Evolutionary conservation across 257 asterid genomes (phyloP), one percentile per base, ranked within the genome.

Genomic region (Solanum lycopersicoides): DNA sequence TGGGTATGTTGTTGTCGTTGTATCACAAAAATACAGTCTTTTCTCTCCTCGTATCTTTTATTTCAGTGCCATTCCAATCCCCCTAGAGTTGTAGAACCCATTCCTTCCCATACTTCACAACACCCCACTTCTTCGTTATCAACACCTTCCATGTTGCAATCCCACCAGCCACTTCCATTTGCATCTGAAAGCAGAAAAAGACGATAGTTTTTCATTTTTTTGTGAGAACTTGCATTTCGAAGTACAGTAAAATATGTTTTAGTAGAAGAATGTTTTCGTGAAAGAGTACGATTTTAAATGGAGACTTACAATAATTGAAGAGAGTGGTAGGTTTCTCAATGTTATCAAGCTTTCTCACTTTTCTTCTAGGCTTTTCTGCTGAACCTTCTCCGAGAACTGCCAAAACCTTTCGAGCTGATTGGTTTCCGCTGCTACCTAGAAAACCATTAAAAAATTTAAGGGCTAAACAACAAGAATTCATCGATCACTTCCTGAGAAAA

Each of bases 141-240:
- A 28, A 96, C 94, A 42, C 98, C 99, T 93, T 93, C 98, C 98
- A 92, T 96, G 39, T 91, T 87, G 87, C 89, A 92, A 74, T 92
- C 96, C 99, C 99, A 95, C 98, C 95, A 95, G 73, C 98, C 98
- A 69, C 93, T 92, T 14, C 99, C 98, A 88, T 94, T 94, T 86
- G 94, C 93, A 91, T 95, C 99, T 96, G 93, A 89, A 74, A 88
- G 14, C 28, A 74, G 44, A 73, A 11, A 50, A 42, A n/a, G 6
- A 77, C 21, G 12, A 34, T 11, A 34, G 13, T 25, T 42, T 25
- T 45, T 7, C 45, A 21, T 30, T 71, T n/a, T n/a, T 37, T 45
- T 47, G 32, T 39, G 69, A 32, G 13, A 75, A 75, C 83, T 85
- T 85, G 47, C 9, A 69, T 7, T 15, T 9, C 2, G 7, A 39